Conservation (phyloP, 1,284 basidiomycete species). For the Microbotryum silenes-acaulis region DNA sequence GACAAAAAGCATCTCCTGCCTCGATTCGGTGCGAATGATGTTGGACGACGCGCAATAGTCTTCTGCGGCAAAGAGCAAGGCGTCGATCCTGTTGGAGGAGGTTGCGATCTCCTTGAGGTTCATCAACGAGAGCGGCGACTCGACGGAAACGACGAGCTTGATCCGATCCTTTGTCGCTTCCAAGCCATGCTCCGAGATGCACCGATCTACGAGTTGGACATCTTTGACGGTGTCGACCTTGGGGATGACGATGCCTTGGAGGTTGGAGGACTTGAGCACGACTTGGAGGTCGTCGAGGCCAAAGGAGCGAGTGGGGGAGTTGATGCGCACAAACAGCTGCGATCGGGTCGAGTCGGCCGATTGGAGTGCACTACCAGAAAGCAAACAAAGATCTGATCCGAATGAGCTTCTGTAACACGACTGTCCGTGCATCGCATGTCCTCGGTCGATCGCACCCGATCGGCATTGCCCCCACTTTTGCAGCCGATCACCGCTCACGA, state of each 20-base stretch:
- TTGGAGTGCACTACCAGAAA: not conserved
- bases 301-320: no score
- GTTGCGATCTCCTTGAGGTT: conserved; percentile 27
- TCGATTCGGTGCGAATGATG: conserved; percentile 65
- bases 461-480: not conserved
- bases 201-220: conserved; percentile 17
- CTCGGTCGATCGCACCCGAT: not conserved
- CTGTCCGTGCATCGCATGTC: not conserved
- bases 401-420: not conserved
- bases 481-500: not conserved
- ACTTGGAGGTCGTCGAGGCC: not conserved
- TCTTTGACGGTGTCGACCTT: conserved; percentile 30
- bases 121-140: conserved; percentile 29
- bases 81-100: conserved; percentile 2
- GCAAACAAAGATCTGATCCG: not conserved
- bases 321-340: conserved; percentile 53
- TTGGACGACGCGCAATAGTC: conserved; percentile 80
- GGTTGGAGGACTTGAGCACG: conserved; percentile 8
- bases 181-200: conserved; percentile 12
- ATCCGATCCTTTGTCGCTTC: conserved; percentile 3
- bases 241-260: conserved; percentile 31
- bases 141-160: conserved; percentile 27
- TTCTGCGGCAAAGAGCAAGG: conserved; percentile 63
- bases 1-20: conserved; percentile 71
- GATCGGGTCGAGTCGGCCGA: conserved; percentile 3